Conservation (phyloP, 169 alveolate genomes). For the Cytauxzoon felis region DNA sequence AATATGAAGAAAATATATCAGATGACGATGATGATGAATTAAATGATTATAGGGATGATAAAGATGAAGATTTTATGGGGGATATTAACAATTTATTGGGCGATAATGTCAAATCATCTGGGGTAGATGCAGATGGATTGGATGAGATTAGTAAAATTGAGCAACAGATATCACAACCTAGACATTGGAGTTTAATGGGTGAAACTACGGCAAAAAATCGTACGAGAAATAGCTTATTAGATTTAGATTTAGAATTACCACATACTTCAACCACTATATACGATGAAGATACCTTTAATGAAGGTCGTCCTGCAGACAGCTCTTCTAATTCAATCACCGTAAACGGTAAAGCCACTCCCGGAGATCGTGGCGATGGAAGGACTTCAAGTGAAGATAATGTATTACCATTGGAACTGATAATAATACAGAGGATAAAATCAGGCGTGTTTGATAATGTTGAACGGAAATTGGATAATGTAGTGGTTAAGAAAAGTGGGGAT, state of each 20-base stretch:
- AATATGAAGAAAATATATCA: slow-evolving; percentile 27
- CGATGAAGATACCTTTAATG: slow-evolving; percentile 25
- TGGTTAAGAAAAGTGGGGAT: slow-evolving; percentile 16
- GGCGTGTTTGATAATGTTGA: slow-evolving; percentile 77
- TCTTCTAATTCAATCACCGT: no score
- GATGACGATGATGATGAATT: slow-evolving; percentile 30
- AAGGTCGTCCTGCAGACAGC: no score
- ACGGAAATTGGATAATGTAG: slow-evolving; percentile 44
- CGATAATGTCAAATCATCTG: background rate
- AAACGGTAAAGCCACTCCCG: no score
- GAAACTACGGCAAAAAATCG: slow-evolving; percentile 74
- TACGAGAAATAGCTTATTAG: slow-evolving; percentile 78
- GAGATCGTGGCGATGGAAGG: slow-evolving; percentile 15
- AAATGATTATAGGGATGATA: slow-evolving; percentile 27
- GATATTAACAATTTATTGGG: slow-evolving; percentile 2
- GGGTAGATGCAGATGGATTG: slow-evolving; percentile 8
- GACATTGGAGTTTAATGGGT: slow-evolving; percentile 83
- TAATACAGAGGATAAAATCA: slow-evolving; percentile 69
- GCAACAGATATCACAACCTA: slow-evolving; percentile 66
- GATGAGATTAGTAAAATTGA: slow-evolving; percentile 64
- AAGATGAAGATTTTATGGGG: background rate
- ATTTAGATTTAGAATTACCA: slow-evolving; percentile 72
- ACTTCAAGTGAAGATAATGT: slow-evolving; percentile 22
- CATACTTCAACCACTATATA: slow-evolving; percentile 38
- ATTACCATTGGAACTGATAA: slow-evolving; percentile 62